These are phyloP conservation scores for Dryas integrifolia DNA, from an alignment of 331 rosid species.

Conservation along the genomic window DNA sequence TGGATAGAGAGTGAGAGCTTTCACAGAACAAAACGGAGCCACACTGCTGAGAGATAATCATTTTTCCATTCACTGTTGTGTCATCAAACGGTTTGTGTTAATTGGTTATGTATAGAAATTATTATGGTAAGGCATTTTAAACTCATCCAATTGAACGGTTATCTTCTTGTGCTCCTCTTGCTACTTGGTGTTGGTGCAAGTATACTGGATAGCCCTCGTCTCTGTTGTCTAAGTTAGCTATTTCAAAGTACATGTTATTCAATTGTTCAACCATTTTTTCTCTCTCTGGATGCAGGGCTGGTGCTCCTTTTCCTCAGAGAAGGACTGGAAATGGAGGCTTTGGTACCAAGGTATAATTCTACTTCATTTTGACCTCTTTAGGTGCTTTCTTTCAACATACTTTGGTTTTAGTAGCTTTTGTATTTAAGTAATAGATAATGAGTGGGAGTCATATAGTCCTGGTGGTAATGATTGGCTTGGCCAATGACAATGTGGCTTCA, in stretches of 20 bases:
- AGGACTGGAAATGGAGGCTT: constrained; percentile 47
- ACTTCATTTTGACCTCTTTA: neutral
- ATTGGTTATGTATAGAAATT: constrained; percentile 39
- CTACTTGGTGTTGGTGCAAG: constrained; percentile 20
- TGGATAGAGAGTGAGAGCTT: constrained; percentile 24
- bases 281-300: constrained; percentile 56
- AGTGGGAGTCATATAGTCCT: neutral
- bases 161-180: constrained; percentile 17
- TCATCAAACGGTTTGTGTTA: constrained; percentile 34
- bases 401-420: neutral
- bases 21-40: constrained; percentile 18
- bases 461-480: neutral
- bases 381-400: neutral
- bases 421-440: neutral
- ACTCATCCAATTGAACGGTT: constrained; percentile 22
- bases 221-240: constrained; percentile 19
- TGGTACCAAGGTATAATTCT: constrained; percentile 49
- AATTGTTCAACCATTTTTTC: constrained; percentile 29
- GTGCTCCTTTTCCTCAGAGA: constrained; percentile 51
- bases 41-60: constrained; percentile 24
- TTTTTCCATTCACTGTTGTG: constrained; percentile 25
- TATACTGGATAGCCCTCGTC: constrained; percentile 12
- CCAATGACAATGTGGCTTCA: neutral
- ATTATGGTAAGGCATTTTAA: constrained; percentile 35
- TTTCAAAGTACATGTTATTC: constrained; percentile 1